A percentile compares a stretch with the other conserved stretches of the same genome.
Evolutionary conservation across 495 filamentous ascomycete genomes (phyloP).

Genomic region (Penicillium alfredii): DNA sequence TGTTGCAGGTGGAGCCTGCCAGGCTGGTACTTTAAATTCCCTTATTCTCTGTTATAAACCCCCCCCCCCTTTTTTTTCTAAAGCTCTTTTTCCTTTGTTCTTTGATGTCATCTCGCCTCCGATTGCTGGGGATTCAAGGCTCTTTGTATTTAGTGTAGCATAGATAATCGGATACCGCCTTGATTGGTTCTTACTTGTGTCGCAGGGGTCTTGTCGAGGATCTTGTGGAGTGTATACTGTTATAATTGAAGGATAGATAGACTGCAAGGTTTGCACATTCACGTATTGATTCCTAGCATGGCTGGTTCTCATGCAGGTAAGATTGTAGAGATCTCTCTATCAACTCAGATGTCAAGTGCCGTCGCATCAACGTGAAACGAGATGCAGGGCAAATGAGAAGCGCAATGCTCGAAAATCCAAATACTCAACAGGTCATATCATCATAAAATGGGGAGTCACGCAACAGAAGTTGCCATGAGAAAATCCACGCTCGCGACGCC

Average conservation of each 20-base stretch:
- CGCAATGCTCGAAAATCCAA: too few relatives aligned
- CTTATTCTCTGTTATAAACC: conserved; percentile 11
- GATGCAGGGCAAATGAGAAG: too few relatives aligned
- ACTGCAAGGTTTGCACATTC: too few relatives aligned
- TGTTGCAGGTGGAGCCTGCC: conserved; percentile 78
- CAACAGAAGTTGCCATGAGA: conserved; percentile 4
- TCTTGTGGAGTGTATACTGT: too few relatives aligned
- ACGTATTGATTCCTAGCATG: too few relatives aligned
- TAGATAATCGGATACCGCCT: conserved; percentile 28
- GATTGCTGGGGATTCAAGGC: conserved; percentile 9
- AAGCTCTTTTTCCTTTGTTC: conserved; percentile 12
- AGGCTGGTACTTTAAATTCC: conserved; percentile 55
- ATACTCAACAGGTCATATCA: too few relatives aligned
- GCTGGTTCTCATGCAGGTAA: too few relatives aligned
- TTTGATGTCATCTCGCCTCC: conserved; percentile 11
- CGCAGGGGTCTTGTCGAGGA: too few relatives aligned
- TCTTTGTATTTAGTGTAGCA: conserved; percentile 29
- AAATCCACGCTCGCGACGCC: conserved; percentile 20
- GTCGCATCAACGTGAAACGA: too few relatives aligned
- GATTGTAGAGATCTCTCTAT: too few relatives aligned
- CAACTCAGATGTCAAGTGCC: too few relatives aligned
- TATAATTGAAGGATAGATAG: not conserved
- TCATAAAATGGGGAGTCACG: not conserved
- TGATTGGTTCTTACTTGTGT: conserved; percentile 5
- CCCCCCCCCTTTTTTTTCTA: conserved; percentile 5